phyloP scores from a whole-genome alignment of 2,329 filamentous ascomycete species.

The Fusarium austroafricanum region DNA sequence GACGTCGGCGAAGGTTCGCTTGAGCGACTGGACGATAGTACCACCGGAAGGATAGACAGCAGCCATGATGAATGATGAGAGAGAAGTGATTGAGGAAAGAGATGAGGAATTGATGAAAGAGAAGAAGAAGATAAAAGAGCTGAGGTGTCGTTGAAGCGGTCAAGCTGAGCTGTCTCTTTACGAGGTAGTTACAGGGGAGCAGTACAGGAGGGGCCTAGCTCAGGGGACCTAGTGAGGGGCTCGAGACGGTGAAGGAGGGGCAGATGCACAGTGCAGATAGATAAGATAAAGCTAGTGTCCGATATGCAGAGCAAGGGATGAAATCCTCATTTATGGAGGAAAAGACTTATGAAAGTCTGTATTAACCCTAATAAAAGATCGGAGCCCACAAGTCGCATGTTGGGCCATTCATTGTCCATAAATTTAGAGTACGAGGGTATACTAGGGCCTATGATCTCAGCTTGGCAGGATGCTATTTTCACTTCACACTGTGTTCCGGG shows the following conservation, averaged over 20 bases:
- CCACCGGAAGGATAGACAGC: conserved; percentile 68
- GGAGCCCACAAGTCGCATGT: background rate
- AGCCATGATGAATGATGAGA: conserved; percentile 60
- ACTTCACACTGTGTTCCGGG: conserved; percentile 37
- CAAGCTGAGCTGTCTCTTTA: conserved; percentile 44
- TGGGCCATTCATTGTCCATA: too few relatives aligned
- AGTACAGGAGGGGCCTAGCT: conserved; percentile 40
- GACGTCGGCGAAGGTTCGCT: conserved; percentile 86
- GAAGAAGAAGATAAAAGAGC: conserved; percentile 30
- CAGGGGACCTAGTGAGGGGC: conserved; percentile 39
- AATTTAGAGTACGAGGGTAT: too few relatives aligned
- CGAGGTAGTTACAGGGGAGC: conserved; percentile 24
- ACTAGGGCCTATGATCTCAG: background rate
- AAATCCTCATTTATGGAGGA: background rate
- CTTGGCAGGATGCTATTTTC: background rate
- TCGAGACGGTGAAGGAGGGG: conserved; percentile 43
- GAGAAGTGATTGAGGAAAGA: conserved; percentile 12
- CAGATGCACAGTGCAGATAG: conserved; percentile 43
- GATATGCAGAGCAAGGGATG: background rate
- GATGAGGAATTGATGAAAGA: conserved; percentile 14
- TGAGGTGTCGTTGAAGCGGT: conserved; percentile 43
- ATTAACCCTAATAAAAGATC: too few relatives aligned
- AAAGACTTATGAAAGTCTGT: background rate
- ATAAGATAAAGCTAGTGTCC: conserved; percentile 39
- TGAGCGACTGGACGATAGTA: conserved; percentile 88